Evolutionary conservation across 495 filamentous ascomycete genomes (phyloP).

Genomic region (Chaetomidium leptoderma): DNA sequence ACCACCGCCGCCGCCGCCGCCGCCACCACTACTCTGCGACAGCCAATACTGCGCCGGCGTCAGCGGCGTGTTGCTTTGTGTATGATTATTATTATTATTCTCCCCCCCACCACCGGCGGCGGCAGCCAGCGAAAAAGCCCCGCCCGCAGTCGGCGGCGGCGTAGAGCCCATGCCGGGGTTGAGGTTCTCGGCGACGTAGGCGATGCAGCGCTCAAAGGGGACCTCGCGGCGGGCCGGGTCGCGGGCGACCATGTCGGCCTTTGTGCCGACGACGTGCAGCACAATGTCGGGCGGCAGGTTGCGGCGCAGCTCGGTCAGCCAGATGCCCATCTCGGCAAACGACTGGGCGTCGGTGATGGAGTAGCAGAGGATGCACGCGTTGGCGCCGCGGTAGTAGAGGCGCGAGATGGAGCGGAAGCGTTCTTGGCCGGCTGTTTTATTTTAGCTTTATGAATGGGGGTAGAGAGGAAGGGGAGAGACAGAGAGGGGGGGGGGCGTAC

Average conservation of each 20-base stretch:
- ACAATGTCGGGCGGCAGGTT: constrained; percentile 71
- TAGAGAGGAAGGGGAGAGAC: not conserved
- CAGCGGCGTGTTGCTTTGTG: not conserved
- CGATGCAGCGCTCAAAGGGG: constrained; percentile 89
- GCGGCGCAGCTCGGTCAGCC: constrained; percentile 73
- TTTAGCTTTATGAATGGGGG: not conserved
- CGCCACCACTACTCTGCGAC: not conserved
- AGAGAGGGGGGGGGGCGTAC: constrained; percentile 2
- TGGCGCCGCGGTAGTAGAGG: constrained; percentile 92
- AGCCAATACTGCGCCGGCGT: not conserved
- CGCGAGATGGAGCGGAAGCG: constrained; percentile 89
- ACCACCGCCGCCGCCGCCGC: constrained; percentile 4
- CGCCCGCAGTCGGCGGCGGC: constrained; percentile 53
- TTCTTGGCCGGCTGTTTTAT: constrained; percentile 72
- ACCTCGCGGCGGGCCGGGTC: constrained; percentile 75
- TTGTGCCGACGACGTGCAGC: constrained; percentile 95
- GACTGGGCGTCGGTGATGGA: constrained; percentile 81
- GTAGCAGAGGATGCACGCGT: constrained; percentile 92
- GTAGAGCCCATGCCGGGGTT: constrained; percentile 61
- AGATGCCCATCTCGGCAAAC: constrained; percentile 90
- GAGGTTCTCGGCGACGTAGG: constrained; percentile 88
- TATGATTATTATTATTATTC: constrained; percentile 1
- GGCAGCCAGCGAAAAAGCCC: constrained; percentile 13
- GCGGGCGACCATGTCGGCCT: constrained; percentile 80
- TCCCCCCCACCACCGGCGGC: too few species aligned